Base-by-base conservation (phyloP, 257 asterid species). In the Misopates orontium region DNA sequence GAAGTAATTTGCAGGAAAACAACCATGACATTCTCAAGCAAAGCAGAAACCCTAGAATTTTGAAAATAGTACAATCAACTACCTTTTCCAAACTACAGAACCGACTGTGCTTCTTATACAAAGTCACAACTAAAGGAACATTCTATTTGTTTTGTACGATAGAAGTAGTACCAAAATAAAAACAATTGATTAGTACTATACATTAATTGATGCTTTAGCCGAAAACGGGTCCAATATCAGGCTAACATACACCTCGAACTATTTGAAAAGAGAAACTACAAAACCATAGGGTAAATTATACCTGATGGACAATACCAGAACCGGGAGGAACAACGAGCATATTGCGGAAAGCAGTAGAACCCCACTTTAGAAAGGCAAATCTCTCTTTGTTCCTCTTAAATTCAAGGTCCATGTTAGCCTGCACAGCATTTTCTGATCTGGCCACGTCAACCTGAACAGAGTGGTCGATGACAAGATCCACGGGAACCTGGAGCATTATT, bases 281-380 rank as follows among this genome's bases (percentile, higher is more conserved):
- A 55, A 47, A 44, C 12, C n/a, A 39, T 39, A 21, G 24, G 28
- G 40, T 40, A 60, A 67, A 54, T 13, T 12, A 60, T 80, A 91
- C 98, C 95, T 91, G 98, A 51, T 91, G 98, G 61, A 91, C 96
- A 71, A 91, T 91, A 58, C 98, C 96, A 57, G 98, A 91, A 70
- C 98, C 98, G 69, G 98, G 95, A 73, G 98, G 98, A 73, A 91
- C 96, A 66, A 91, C 96, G 52, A 91, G 98, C 98, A 88, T 88
- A 64, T 88, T 88, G 69, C 39, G 82, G 78, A 88, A 91, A 74
- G 98, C 95, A 36, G 80, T 82, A 28, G 98, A 88, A 36, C 98
- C 96, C 98, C 98, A 91, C 68, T 89, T 88, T 10, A 91, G 96
- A 60, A 91, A 91, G 68, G 94, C 96, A 80, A 91, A 91, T 64